Evolutionary conservation across 768 basidiomycete genomes (phyloP).

Genomic region (Roridomyces roridus): DNA sequence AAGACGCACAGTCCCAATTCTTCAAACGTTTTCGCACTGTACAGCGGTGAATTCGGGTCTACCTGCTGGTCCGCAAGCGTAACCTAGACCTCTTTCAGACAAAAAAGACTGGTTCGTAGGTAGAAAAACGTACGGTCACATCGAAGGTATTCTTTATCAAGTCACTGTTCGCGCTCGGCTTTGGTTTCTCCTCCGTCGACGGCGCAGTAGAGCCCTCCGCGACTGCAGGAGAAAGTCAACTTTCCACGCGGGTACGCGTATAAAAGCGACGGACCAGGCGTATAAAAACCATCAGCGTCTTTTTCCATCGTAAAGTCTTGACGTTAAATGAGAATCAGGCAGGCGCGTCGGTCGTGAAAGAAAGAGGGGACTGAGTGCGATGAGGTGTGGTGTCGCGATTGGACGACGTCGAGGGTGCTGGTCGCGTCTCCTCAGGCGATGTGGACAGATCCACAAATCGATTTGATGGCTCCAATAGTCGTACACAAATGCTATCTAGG

Average conservation of each 20-base stretch:
- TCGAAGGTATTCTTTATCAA: constrained; percentile 84
- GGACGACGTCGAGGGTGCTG: too few species aligned
- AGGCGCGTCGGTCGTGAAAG: too few species aligned
- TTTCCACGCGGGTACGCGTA: constrained; percentile 15
- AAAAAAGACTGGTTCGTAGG: constrained; percentile 10
- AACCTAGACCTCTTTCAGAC: constrained; percentile 57
- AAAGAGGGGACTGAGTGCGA: too few species aligned
- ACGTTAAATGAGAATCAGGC: neutral
- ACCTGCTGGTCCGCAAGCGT: constrained; percentile 96
- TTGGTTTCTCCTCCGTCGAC: constrained; percentile 2
- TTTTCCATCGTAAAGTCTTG: constrained; percentile 59
- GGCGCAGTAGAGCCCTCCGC: constrained; percentile 33
- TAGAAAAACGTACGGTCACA: constrained; percentile 64
- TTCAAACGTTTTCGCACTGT: constrained; percentile 93
- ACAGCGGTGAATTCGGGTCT: constrained; percentile 95
- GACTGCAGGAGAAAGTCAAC: constrained; percentile 23
- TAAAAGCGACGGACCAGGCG: constrained; percentile 49
- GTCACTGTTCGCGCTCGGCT: constrained; percentile 51
- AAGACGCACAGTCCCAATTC: constrained; percentile 87
- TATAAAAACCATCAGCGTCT: constrained; percentile 84
- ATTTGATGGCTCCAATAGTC: too few species aligned
- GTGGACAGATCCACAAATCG: too few species aligned
- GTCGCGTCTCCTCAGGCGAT: too few species aligned
- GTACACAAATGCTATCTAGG: too few species aligned
- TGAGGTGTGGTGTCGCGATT: too few species aligned